Evolutionary conservation across 2,329 filamentous ascomycete species (phyloP), one percentile per base, ranked within the genome.

Genomic region (Byssochlamys sp.): DNA sequence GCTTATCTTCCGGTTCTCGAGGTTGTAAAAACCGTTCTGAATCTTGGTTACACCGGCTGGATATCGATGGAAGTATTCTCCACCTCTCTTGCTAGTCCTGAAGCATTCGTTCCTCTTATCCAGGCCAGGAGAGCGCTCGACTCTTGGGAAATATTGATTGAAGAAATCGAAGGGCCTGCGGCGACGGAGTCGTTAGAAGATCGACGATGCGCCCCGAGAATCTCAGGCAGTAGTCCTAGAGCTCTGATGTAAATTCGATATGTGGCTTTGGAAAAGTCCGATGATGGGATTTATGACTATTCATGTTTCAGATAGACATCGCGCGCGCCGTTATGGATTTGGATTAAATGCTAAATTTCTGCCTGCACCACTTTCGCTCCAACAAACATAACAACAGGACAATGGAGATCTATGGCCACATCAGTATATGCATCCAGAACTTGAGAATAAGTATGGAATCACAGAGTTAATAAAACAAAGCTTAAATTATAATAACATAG

Each of bases 11-110:
- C 88, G 0, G 77, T 86, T 14, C 73, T 77, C 53, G 76, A 83
- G 29, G 80, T 90, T 14, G 75, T 83, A 0, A 69, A 79, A 29
- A 80, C 83, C 1, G 79, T 90, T 53, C 77, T 89, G 24, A 78
- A 80, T 0, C 75, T 89, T 0, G 82, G 82, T 0, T 90, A 81
- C 61, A 72, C 81, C 54, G 87, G 87, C 2, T 89, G 84, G 83
- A 76, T 88, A 53, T 87, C 84, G 64, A 81, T 87, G 62, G 86
- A 90, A 73, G 71, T 89, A 9, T 90, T 89, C 67, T 82, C 84
- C 63, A 71, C 79, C n/a, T 76, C 77, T 39, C 80, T 86, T 75
- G 72, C 77, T 1, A 78, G 83, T 56, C 66, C 71, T 5, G 78
- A 78, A 10, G 71, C 78, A 0, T 73, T 68, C 0, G 75, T 81